Evolutionary conservation across 2,329 filamentous ascomycete species (phyloP), one percentile per base, ranked within the genome.

Genomic region (Verticillium nonalfalfae): DNA sequence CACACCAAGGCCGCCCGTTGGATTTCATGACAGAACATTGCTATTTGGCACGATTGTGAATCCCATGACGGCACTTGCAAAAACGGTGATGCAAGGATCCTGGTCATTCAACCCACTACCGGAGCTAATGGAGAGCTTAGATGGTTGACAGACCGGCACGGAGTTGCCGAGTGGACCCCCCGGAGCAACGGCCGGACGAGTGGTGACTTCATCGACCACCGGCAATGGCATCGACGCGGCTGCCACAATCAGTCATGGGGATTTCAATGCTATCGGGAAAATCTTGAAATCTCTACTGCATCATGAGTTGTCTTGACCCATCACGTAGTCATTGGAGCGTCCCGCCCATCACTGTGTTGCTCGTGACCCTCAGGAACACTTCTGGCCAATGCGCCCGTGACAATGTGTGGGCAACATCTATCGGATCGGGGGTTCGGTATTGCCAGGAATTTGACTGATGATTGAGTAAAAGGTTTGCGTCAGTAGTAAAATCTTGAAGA

Each of bases 161-260:
- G 45, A 50, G n/a, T 50, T 50, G 45, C 45, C 45, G 45, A 50
- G 45, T 26, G 45, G 45, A 26, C 39, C 26, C 55, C 26, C 61
- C 61, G 63, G 57, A 33, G 38, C 13, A 58, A 21, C 35, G 38
- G 50, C 59, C 56, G 59, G 39, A 38, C 52, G 56, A 64, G 59
- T 61, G 63, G 57, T 64, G 63, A 64, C 63, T 64, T 64, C 63
- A 64, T 64, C 57, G 61, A 58, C 26, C 56, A 21, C n/a, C 45
- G 3, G n/a, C 10, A 7, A 10, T 18, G n/a, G 45, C 45, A 3
- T n/a, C 18, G 18, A 50, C 45, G 26, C 45, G 45, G n/a, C 45
- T 18, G 7, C 15, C 45, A 21, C 45, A n/a, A 10, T 3, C 45
- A 21, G 45, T 50, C 39, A 50, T 7, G 7, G 40, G 18, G 11